phyloP scores from a whole-genome alignment of 331 rosid species.

The Arachis monticola region DNA sequence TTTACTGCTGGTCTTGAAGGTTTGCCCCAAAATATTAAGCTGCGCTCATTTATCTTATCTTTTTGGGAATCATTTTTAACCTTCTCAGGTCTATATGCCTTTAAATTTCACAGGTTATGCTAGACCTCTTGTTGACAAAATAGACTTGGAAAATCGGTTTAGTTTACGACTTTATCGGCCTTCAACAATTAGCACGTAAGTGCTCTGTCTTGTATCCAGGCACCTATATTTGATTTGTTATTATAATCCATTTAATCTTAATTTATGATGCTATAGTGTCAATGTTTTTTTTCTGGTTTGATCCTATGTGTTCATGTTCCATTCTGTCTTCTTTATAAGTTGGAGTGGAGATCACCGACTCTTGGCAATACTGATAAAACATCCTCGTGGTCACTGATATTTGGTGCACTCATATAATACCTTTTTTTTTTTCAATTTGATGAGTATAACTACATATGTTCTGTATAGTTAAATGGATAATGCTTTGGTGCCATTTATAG shows the following conservation, averaged over 20 bases:
- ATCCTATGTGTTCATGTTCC: slow-evolving; percentile 6
- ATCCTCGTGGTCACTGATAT: slow-evolving; percentile 4
- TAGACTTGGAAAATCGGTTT: slow-evolving; percentile 72
- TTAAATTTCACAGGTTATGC: slow-evolving; percentile 74
- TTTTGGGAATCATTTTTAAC: not conserved
- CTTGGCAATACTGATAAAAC: slow-evolving; percentile 11
- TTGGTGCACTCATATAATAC: not conserved
- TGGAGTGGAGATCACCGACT: slow-evolving; percentile 22
- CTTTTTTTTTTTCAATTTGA: not conserved
- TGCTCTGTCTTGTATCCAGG: slow-evolving; percentile 17
- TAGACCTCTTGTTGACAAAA: slow-evolving; percentile 88
- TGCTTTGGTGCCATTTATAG: slow-evolving; percentile 5
- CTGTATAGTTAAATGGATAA: slow-evolving; percentile 32
- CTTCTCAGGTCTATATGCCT: slow-evolving; percentile 21
- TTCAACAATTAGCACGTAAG: slow-evolving; percentile 77
- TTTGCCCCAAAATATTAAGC: slow-evolving; percentile 38
- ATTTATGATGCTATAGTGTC: slow-evolving; percentile 1
- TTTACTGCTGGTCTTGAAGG: slow-evolving; percentile 99
- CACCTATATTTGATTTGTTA: slow-evolving; percentile 5
- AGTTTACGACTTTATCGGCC: slow-evolving; percentile 45
- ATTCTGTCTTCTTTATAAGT: slow-evolving; percentile 16
- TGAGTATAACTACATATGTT: slow-evolving; percentile 1
- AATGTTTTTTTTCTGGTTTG: slow-evolving; percentile 12
- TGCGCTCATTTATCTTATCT: slow-evolving; percentile 12
- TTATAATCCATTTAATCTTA: slow-evolving; percentile 17